These are phyloP conservation scores for Penicillium odoratum DNA, from an alignment of 495 filamentous ascomycete species.

Conservation along the genomic window DNA sequence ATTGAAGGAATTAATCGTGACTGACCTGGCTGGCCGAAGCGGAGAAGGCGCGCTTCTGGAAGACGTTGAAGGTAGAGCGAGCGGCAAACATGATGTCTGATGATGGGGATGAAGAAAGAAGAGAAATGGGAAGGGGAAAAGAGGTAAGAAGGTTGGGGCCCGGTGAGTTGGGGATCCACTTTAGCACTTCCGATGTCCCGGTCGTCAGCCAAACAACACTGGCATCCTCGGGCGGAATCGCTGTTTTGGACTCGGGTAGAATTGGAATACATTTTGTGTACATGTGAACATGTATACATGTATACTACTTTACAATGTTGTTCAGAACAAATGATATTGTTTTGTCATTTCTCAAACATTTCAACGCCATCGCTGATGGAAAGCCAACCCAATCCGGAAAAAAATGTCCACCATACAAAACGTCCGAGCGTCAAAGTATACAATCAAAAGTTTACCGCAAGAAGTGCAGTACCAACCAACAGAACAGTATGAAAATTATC, in stretches of 20 bases:
- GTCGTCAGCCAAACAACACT: conserved; percentile 16
- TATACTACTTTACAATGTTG: neutral
- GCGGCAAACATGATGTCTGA: conserved; percentile 67
- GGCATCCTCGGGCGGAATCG: conserved; percentile 6
- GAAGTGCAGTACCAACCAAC: conserved; percentile 84
- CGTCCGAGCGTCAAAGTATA: conserved; percentile 10
- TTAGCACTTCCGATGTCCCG: conserved; percentile 24
- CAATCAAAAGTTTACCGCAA: conserved; percentile 55
- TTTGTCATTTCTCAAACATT: neutral
- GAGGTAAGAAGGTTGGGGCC: conserved; percentile 16
- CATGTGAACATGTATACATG: neutral
- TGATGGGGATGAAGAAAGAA: conserved; percentile 13
- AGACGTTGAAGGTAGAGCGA: conserved; percentile 66
- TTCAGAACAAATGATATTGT: neutral
- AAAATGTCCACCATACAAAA: conserved; percentile 11
- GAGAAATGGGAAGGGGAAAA: conserved; percentile 21
- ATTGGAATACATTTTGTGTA: conserved; percentile 1
- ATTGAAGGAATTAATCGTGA: conserved; percentile 10
- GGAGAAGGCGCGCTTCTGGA: conserved; percentile 92
- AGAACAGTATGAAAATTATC: conserved; percentile 87
- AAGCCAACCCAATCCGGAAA: conserved; percentile 17
- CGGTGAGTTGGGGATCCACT: conserved; percentile 27
- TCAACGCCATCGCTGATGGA: conserved; percentile 42
- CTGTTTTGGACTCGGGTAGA: neutral
- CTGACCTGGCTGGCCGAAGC: conserved; percentile 85